phyloP scores from a whole-genome alignment of 2,329 filamentous ascomycete species.

The Phialophora macrospora region DNA sequence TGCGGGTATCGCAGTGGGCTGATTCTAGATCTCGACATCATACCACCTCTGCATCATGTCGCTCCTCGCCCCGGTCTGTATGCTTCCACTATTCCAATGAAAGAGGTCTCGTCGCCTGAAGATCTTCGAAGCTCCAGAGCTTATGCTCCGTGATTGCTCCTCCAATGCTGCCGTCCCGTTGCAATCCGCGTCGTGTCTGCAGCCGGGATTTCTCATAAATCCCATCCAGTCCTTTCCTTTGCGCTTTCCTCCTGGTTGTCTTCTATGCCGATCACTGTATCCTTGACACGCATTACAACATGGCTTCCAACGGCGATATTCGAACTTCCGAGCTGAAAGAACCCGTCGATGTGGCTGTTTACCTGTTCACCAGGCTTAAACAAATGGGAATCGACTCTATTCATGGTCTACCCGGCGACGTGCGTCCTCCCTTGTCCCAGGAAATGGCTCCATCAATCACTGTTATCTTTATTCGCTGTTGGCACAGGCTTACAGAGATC shows the following conservation, averaged over 20 bases:
- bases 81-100: neutral
- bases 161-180: neutral
- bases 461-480: neutral
- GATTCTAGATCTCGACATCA: conserved; percentile 17
- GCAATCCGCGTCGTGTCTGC: neutral
- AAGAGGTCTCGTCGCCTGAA: neutral
- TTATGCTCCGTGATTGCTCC: neutral
- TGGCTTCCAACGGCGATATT: conserved; percentile 44
- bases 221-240: neutral
- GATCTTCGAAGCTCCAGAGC: neutral
- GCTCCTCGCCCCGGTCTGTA: neutral
- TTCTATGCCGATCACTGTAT: neutral
- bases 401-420: conserved; percentile 59
- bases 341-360: conserved; percentile 56
- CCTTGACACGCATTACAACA: conserved; percentile 5
- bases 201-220: neutral
- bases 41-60: conserved; percentile 11
- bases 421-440: neutral
- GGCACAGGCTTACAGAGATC: neutral
- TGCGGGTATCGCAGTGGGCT: conserved; percentile 6
- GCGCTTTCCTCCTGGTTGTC: neutral
- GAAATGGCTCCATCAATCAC: no score
- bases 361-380: conserved; percentile 56
- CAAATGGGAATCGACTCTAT: conserved; percentile 57
- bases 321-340: conserved; percentile 51